Percentiles rank a stretch among this genome's conserved stretches.
Conservation (phyloP, 805 yeast species). For the Torulaspora microellipsoides region DNA sequence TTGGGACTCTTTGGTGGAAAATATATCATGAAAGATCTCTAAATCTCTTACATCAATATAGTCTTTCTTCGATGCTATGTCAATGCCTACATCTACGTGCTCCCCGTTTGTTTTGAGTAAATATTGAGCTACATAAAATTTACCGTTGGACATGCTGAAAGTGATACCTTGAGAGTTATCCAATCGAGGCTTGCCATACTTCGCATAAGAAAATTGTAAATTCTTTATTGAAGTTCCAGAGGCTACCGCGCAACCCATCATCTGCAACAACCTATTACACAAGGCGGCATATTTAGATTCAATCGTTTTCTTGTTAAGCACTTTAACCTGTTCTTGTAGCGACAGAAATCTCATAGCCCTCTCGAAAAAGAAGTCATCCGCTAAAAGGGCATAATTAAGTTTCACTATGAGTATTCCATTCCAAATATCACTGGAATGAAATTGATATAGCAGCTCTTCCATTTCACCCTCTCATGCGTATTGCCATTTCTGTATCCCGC, state of each 20-base stretch:
- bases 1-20: slow-evolving; percentile 36
- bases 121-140: slow-evolving; percentile 43
- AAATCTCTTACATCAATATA: slow-evolving; percentile 27
- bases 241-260: slow-evolving; percentile 38
- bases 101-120: slow-evolving; percentile 30
- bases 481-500: too few species aligned
- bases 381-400: slow-evolving; percentile 11
- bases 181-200: slow-evolving; percentile 56
- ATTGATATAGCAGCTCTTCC: slow-evolving; percentile 7
- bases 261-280: slow-evolving; percentile 44
- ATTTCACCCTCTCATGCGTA: background rate
- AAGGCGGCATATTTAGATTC: slow-evolving; percentile 39
- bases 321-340: slow-evolving; percentile 38
- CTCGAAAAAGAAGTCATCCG: slow-evolving; percentile 43
- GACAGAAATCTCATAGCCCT: slow-evolving; percentile 43
- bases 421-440: slow-evolving; percentile 1
- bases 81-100: slow-evolving; percentile 40
- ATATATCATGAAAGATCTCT: slow-evolving; percentile 41
- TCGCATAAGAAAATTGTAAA: slow-evolving; percentile 32
- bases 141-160: slow-evolving; percentile 61
- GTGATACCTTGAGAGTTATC: slow-evolving; percentile 24
- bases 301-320: slow-evolving; percentile 39
- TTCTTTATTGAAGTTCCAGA: slow-evolving; percentile 11
- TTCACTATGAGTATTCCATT: slow-evolving; percentile 10
- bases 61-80: slow-evolving; percentile 40